Base-by-base conservation (phyloP, 192 early-diverging fungal genomes). In the Rhizoclosmatium globosum region DNA sequence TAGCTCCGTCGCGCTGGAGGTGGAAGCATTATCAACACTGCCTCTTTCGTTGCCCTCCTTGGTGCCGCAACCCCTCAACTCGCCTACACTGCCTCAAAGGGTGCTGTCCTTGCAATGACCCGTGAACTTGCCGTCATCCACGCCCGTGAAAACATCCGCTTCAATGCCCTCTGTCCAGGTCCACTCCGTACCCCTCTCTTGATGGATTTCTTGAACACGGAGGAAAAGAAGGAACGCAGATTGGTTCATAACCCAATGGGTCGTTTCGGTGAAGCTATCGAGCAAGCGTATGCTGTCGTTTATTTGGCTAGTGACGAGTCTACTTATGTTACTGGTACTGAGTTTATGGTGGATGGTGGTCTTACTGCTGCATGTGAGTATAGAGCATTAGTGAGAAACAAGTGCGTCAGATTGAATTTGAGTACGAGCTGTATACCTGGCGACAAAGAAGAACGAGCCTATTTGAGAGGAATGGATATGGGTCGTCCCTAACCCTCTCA, bases 71-170 rank as follows among this genome's bases (percentile, higher is more conserved):
- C 93, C 43, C 94, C 94, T 7, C 93, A 94, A 78, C 79, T 95
- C 64, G 93, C 94, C 3, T 95, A 95, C 83, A 95, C 94, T 11
- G 91, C 94, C 60, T 95, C 93, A 72, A 95, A 95, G 76, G 94
- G 94, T 21, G 94, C 94, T 39, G 93, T 95, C 43, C 79, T 94
- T 43, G 89, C 94, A 48, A 92, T 95, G 92, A 95, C 93, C 3
- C 93, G 94, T 44, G 94, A 95, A 82, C 82, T 95, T 9, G 92
- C 94, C 69, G 89, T 92, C 45, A 91, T 93, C 38, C 94, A 95
- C 81, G 93, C 94, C 64, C 90, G 94, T 65, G 94, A 95, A 83
- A 93, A 93, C 87, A 94, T 95, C 73, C 89, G 94, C 21, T 86
- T 94, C 82, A 95, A 94, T 79, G 84, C 93, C 11, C 84, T 95